phyloP scores from a whole-genome alignment of 129 eudicot genomes.

The Flaveria robusta region DNA sequence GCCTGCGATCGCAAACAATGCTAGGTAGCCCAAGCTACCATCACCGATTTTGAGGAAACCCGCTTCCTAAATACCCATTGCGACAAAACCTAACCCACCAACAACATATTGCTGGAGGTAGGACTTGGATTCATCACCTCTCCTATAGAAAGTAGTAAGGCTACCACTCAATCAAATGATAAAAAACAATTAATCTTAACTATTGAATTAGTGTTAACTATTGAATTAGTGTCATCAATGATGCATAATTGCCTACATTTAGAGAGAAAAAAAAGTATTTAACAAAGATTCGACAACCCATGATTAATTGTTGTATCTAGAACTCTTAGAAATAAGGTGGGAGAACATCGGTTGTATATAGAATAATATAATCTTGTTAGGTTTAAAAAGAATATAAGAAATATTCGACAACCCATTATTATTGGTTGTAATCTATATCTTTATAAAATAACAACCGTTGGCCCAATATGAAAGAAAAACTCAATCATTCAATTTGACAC shows the following conservation, averaged over 20 bases:
- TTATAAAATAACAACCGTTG: slow-evolving; percentile 19
- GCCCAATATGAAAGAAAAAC: slow-evolving; percentile 10
- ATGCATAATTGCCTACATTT: not conserved
- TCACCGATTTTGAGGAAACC: no score
- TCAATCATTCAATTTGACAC: slow-evolving; percentile 38
- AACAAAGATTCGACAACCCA: slow-evolving; percentile 18
- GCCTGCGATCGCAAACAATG: no score
- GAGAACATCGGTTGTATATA: not conserved
- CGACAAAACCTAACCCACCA: no score
- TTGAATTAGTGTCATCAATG: no score
- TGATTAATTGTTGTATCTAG: not conserved
- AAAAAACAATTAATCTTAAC: no score
- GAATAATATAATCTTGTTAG: slow-evolving; percentile 13
- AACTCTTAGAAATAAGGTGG: not conserved
- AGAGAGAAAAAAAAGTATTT: not conserved
- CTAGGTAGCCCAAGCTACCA: no score
- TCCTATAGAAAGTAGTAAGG: no score
- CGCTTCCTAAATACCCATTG: no score
- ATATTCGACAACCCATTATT: slow-evolving; percentile 40
- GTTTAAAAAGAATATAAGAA: slow-evolving; percentile 14
- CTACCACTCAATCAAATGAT: no score
- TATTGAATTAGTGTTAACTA: no score
- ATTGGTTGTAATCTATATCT: slow-evolving; percentile 8
- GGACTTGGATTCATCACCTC: no score
- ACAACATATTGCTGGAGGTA: no score